Base-by-base conservation (phyloP, 2,329 filamentous ascomycete species). In the Trichoderma atrobrunneum region DNA sequence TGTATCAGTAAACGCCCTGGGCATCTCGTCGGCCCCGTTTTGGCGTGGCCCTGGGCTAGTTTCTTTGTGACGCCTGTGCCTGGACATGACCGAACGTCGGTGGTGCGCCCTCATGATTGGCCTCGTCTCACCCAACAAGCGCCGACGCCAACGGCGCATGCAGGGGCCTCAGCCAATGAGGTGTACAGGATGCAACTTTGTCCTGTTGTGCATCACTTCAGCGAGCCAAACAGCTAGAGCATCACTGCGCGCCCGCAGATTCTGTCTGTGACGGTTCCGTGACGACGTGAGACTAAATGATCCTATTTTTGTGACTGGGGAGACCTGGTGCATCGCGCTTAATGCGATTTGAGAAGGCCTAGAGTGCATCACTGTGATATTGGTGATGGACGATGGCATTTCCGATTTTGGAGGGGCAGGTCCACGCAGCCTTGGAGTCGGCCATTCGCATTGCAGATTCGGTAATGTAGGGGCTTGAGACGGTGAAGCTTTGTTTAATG, bases 1-100 rank as follows among this genome's bases (percentile, higher is more conserved):
- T 56, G 67, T 72, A 65, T 70, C 66, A 72, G 48, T 72, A 70
- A 28, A 61, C 71, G 71, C 71, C 71, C 71, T 70, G n/a, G 14
- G 36, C 26, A 48, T 66, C 30, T 30, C 66, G 39, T 72, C 36
- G 43, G 43, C 56, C 61, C 71, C 65, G 62, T 68, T 34, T 32
- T 51, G 24, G 34, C 32, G 28, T 36, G 39, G 16, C 60, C 30
- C 64, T 54, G 36, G 48, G 43, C 70, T 36, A 32, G 48, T 51
- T 60, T 60, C 18, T 43, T 63, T 57, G 71, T 63, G 57, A 64
- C 65, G 56, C 61, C 28, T 62, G 66, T 60, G 66, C 59, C 61
- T 68, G 36, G 51, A 70, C 48, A 65, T 65, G 65, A 68, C 34
- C 59, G 30, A 54, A 26, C 16, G 18, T 24, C 16, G 32, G 32